Conservation (phyloP, 148 eudicot genomes). For the Rhododendron kiyosumense region DNA sequence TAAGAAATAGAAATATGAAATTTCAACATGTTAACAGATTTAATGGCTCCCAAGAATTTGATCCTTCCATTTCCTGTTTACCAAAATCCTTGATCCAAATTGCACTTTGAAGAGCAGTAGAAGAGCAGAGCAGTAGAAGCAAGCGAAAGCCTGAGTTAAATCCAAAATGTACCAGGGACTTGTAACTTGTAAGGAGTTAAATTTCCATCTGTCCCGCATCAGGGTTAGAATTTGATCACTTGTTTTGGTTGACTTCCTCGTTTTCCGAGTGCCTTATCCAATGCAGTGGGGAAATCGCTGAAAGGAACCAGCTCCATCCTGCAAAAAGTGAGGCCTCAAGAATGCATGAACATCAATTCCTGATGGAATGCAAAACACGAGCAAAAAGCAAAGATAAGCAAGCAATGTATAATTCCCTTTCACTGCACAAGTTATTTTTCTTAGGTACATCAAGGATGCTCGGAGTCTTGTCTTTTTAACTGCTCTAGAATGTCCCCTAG, state of each 20-base stretch:
- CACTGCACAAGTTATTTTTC: not conserved
- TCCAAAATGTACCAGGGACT: not conserved
- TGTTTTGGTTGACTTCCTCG: conserved; percentile 60
- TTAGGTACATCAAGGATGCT: not conserved
- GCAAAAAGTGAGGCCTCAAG: conserved; percentile 16
- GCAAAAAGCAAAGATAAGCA: not conserved
- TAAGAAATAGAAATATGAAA: not conserved
- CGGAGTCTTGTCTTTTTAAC: not conserved
- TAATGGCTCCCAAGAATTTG: not conserved
- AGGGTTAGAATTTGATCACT: conserved; percentile 43
- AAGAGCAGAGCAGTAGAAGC: not conserved
- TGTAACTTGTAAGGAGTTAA: not conserved
- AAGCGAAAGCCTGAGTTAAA: not conserved
- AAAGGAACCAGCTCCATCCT: conserved; percentile 67
- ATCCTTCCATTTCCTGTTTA: not conserved
- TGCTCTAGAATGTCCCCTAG: not conserved
- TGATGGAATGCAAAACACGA: not conserved
- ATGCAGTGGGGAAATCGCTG: conserved; percentile 36
- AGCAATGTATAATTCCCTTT: not conserved
- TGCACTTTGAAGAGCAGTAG: not conserved
- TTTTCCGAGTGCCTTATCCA: conserved; percentile 59
- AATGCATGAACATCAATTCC: not conserved
- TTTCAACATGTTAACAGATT: not conserved
- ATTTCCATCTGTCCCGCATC: not conserved
- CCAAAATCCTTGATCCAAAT: not conserved